Percentiles rank a stretch among this genome's conserved stretches.
Evolutionary conservation across 306 rosid species (phyloP).

Genomic region (Ochetophila trinervis): DNA sequence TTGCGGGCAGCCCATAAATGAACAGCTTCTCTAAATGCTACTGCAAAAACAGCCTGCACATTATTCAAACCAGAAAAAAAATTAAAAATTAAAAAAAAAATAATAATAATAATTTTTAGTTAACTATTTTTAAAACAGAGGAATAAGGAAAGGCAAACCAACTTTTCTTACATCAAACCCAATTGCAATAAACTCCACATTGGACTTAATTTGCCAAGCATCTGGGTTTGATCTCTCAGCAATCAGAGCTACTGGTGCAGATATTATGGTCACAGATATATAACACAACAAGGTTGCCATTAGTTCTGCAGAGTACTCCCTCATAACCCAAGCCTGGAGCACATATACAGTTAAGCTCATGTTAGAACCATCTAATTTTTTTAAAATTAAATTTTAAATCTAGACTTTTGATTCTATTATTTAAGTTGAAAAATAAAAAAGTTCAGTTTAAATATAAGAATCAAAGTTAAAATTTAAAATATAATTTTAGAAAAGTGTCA

Average conservation of each 20-base stretch:
- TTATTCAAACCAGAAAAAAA: too few relatives aligned
- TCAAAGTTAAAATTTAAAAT: too few relatives aligned
- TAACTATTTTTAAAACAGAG: not conserved
- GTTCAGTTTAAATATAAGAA: too few relatives aligned
- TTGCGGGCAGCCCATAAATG: slow-evolving; percentile 32
- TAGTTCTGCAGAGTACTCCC: slow-evolving; percentile 39
- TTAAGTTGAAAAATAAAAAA: too few relatives aligned
- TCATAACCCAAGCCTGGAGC: slow-evolving; percentile 32
- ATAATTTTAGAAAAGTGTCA: too few relatives aligned
- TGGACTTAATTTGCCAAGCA: slow-evolving; percentile 27
- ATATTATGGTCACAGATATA: slow-evolving; percentile 20
- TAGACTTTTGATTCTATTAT: too few relatives aligned
- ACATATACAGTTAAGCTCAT: too few relatives aligned
- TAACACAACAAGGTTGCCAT: slow-evolving; percentile 25
- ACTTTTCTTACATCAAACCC: slow-evolving; percentile 33
- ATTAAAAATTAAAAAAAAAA: too few relatives aligned
- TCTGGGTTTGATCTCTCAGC: slow-evolving; percentile 25
- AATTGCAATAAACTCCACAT: slow-evolving; percentile 29
- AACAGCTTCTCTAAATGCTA: slow-evolving; percentile 25
- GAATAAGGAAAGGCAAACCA: not conserved
- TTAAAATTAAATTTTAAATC: too few relatives aligned
- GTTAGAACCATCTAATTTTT: too few relatives aligned
- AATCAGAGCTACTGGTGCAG: slow-evolving; percentile 28
- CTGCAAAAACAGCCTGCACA: slow-evolving; percentile 29
- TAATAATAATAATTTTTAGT: too few relatives aligned